Conservation (phyloP, 1,139 yeast species). For the Candida pseudoviswanathii region DNA sequence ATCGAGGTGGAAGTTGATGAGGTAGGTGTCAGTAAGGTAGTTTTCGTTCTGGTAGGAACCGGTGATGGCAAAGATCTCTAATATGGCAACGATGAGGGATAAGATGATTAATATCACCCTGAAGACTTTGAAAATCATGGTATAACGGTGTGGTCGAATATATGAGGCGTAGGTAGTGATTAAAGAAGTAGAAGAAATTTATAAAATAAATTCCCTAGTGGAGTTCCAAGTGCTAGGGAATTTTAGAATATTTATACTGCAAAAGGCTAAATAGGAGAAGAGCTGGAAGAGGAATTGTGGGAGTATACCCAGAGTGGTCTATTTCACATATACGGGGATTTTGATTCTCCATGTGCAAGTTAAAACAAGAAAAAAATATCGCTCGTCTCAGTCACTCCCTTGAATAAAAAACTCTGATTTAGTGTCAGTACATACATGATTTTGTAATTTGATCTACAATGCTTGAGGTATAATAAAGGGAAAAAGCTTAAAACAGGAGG, state of each 20-base stretch:
- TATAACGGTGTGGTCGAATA: neutral
- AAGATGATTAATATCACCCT: conserved; percentile 37
- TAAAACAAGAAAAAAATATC: neutral
- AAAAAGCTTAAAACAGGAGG: no score
- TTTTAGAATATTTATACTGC: neutral
- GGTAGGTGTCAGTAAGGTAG: conserved; percentile 39
- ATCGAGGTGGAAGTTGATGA: conserved; percentile 40
- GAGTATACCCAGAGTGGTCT: no score
- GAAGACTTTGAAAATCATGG: conserved; percentile 36
- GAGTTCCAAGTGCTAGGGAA: neutral
- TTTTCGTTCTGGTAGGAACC: conserved; percentile 42
- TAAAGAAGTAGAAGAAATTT: neutral
- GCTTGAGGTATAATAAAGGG: neutral
- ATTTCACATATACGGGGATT: no score
- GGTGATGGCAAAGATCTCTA: conserved; percentile 40
- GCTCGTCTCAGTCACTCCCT: no score
- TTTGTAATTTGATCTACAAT: neutral
- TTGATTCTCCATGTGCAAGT: neutral
- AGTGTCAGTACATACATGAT: neutral
- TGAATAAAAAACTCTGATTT: neutral
- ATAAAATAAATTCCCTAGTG: neutral
- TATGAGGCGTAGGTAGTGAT: neutral
- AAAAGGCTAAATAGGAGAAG: neutral
- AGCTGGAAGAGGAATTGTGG: no score
- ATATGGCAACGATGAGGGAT: conserved; percentile 36